A percentile compares a stretch with the other conserved stretches of the same genome.
Conservation (phyloP, 2,329 filamentous ascomycete genomes). For the Nothopassalora personata region DNA sequence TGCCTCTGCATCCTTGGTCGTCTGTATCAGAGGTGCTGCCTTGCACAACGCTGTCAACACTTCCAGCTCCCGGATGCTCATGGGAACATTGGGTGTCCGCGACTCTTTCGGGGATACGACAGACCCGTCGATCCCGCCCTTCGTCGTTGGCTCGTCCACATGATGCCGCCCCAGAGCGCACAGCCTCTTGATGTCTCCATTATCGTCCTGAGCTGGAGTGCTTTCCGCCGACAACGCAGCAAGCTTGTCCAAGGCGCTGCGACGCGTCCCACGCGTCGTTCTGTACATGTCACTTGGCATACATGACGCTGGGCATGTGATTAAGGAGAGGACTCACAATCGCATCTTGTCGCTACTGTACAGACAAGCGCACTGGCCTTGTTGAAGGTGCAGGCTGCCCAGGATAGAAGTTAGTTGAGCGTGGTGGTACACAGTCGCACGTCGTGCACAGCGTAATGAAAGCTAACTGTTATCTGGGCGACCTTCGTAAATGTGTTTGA, state of each 20-base stretch:
- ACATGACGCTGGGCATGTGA: slow-evolving; percentile 9
- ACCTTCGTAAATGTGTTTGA: no score
- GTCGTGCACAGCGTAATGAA: no score
- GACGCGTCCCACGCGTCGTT: slow-evolving; percentile 34
- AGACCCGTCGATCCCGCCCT: slow-evolving; percentile 16
- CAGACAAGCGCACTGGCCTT: neutral
- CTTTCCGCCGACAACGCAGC: slow-evolving; percentile 43
- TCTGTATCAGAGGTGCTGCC: slow-evolving; percentile 70
- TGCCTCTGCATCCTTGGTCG: slow-evolving; percentile 66
- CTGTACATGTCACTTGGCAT: slow-evolving; percentile 22
- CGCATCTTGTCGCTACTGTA: neutral
- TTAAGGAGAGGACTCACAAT: neutral
- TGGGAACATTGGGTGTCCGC: slow-evolving; percentile 31
- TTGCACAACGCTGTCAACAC: slow-evolving; percentile 87
- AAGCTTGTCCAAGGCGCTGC: slow-evolving; percentile 48
- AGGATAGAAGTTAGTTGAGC: neutral
- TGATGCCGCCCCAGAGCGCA: slow-evolving; percentile 33
- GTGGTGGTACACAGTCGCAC: no score
- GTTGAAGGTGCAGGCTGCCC: neutral
- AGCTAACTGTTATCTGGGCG: no score
- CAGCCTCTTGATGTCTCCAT: slow-evolving; percentile 37
- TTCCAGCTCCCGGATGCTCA: slow-evolving; percentile 78
- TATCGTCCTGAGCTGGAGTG: slow-evolving; percentile 20
- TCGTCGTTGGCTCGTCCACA: slow-evolving; percentile 1
- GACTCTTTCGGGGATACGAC: slow-evolving; percentile 4